These are phyloP conservation scores for Phytophthora fragariae DNA, from an alignment of 352 stramenopile species.

Conservation along the genomic window DNA sequence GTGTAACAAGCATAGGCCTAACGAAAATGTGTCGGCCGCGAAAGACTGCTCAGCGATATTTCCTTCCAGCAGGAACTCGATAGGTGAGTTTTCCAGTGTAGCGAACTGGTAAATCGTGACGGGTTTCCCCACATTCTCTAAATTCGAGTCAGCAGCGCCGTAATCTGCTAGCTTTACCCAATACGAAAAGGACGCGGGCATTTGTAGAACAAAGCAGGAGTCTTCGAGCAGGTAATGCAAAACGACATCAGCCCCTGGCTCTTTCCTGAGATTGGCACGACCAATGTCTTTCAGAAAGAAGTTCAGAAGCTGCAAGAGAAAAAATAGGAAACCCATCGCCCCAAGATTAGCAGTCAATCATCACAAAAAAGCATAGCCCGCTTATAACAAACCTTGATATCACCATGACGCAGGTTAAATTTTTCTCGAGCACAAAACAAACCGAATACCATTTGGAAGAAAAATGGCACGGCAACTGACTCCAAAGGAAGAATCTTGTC, in stretches of 20 bases:
- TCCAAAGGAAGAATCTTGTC: slow-evolving; percentile 65
- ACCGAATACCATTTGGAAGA: slow-evolving; percentile 98
- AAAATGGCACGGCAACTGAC: slow-evolving; percentile 78
- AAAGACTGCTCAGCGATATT: slow-evolving; percentile 91
- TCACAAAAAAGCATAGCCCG: background rate
- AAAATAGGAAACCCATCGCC: background rate
- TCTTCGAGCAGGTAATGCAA: slow-evolving; percentile 75
- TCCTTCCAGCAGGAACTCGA: slow-evolving; percentile 96
- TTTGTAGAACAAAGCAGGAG: slow-evolving; percentile 58
- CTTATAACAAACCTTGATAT: slow-evolving; percentile 93
- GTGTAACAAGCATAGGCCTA: slow-evolving; percentile 97
- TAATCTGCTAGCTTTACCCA: slow-evolving; percentile 99
- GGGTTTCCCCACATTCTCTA: slow-evolving; percentile 87
- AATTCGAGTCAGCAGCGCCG: slow-evolving; percentile 94
- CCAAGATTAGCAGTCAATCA: background rate
- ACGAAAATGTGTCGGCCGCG: slow-evolving; percentile 95
- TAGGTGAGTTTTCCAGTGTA: slow-evolving; percentile 98
- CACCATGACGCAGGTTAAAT: slow-evolving; percentile 96
- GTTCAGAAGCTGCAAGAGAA: slow-evolving; percentile 91
- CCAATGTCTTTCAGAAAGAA: slow-evolving; percentile 95
- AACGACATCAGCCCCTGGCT: slow-evolving; percentile 45
- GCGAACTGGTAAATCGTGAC: slow-evolving; percentile 96
- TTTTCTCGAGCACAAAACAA: slow-evolving; percentile 92
- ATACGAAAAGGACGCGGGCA: slow-evolving; percentile 74
- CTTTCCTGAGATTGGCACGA: slow-evolving; percentile 40